phyloP scores from a whole-genome alignment of 2,329 filamentous ascomycete genomes.

The Penicillium sp. region DNA sequence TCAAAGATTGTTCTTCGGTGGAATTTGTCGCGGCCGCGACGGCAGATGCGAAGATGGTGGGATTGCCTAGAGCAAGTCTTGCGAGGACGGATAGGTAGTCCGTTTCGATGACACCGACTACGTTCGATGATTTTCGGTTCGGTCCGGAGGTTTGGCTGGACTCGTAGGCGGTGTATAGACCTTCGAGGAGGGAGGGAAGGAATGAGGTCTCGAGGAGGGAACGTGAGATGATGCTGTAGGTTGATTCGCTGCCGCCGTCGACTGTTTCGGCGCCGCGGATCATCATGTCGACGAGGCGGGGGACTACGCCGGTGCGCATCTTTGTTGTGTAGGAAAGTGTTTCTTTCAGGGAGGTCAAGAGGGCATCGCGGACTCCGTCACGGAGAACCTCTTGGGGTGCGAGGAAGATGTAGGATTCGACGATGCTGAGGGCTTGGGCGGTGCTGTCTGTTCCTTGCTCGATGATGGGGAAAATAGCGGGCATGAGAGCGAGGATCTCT shows the following conservation, averaged over 20 bases:
- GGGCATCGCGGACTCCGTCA: conserved; percentile 38
- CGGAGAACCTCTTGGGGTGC: conserved; percentile 52
- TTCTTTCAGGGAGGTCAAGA: conserved; percentile 40
- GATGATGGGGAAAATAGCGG: conserved; percentile 65
- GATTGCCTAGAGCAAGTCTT: conserved; percentile 72
- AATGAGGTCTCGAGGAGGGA: conserved; percentile 66
- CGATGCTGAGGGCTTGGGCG: conserved; percentile 61
- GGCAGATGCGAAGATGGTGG: conserved; percentile 63
- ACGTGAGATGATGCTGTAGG: conserved; percentile 62
- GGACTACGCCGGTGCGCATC: conserved; percentile 42
- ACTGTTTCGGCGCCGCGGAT: conserved; percentile 64
- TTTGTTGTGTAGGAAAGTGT: conserved; percentile 41
- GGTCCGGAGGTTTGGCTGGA: conserved; percentile 82
- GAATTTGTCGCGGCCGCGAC: conserved; percentile 40
- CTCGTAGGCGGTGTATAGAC: conserved; percentile 67
- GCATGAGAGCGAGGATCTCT: conserved; percentile 63
- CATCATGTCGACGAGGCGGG: conserved; percentile 60
- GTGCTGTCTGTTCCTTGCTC: conserved; percentile 66
- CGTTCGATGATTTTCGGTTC: conserved; percentile 65
- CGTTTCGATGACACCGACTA: conserved; percentile 74
- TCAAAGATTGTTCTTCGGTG: conserved; percentile 35
- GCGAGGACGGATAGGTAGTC: conserved; percentile 85
- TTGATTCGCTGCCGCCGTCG: conserved; percentile 56
- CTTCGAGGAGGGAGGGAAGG: conserved; percentile 63
- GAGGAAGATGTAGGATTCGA: conserved; percentile 70